Percentiles rank a stretch among this genome's conserved stretches.
Conservation (phyloP, 345 rosid species). For the Citrus unshiu region DNA sequence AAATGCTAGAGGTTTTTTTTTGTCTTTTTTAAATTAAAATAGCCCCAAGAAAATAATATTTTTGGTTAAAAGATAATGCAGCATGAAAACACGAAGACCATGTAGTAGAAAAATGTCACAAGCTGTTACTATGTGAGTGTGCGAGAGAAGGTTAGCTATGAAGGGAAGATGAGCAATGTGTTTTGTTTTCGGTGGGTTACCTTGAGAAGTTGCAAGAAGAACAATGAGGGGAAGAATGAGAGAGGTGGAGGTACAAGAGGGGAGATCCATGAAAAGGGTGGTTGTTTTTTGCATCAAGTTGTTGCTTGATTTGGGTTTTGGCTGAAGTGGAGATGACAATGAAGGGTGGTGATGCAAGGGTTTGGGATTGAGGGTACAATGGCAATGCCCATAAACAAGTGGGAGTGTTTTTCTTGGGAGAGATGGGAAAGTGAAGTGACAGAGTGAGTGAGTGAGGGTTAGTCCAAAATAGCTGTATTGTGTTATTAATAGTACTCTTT, state of each 20-base stretch:
- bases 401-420: neutral
- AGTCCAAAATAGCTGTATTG: neutral
- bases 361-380: neutral
- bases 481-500: neutral
- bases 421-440: neutral
- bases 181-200: conserved; percentile 1
- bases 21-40: neutral
- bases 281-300: neutral
- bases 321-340: neutral
- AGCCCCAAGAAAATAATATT: neutral
- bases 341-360: neutral
- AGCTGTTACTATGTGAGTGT: neutral
- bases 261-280: conserved; percentile 36
- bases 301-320: neutral
- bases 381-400: neutral
- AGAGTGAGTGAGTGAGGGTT: neutral
- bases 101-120: neutral
- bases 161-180: neutral
- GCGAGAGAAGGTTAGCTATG: neutral
- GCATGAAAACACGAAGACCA: neutral
- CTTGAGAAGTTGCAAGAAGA: conserved; percentile 28
- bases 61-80: neutral
- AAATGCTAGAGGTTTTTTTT: neutral
- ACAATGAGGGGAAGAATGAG: conserved; percentile 25
- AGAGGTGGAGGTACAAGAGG: neutral